Percentiles rank a stretch among this genome's conserved stretches.
phyloP scores from a whole-genome alignment of 1,139 yeast species.

The Candida sp. region DNA sequence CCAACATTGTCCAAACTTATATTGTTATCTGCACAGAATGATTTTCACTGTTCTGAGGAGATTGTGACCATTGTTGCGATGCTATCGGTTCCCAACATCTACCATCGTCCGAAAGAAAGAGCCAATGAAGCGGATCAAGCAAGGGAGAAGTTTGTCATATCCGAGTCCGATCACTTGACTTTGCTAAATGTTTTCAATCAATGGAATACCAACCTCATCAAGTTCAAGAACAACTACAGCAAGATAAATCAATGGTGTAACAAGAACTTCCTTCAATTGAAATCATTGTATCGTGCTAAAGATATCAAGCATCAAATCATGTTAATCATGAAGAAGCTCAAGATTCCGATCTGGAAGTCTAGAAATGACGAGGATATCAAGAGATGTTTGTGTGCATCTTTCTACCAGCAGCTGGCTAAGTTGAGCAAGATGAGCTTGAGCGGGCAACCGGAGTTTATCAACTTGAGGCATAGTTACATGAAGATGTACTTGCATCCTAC shows the following conservation, averaged over 20 bases:
- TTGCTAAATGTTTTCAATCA: slow-evolving; percentile 82
- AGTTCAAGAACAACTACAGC: slow-evolving; percentile 36
- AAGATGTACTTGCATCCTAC: slow-evolving; percentile 86
- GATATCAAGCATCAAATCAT: slow-evolving; percentile 77
- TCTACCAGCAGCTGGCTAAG: slow-evolving; percentile 84
- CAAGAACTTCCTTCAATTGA: slow-evolving; percentile 70
- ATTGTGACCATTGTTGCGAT: slow-evolving; percentile 83
- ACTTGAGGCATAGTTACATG: slow-evolving; percentile 73
- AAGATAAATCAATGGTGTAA: slow-evolving; percentile 71
- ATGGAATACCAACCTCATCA: slow-evolving; percentile 53
- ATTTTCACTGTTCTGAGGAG: slow-evolving; percentile 74
- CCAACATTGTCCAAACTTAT: slow-evolving; percentile 82
- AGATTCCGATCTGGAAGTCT: slow-evolving; percentile 47
- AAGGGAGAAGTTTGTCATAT: slow-evolving; percentile 77
- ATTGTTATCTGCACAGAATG: slow-evolving; percentile 53
- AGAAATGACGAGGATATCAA: slow-evolving; percentile 67
- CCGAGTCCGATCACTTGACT: slow-evolving; percentile 91
- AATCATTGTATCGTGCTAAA: slow-evolving; percentile 71
- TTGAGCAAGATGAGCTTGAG: slow-evolving; percentile 56
- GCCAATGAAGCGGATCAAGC: slow-evolving; percentile 79
- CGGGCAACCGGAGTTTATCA: slow-evolving; percentile 63
- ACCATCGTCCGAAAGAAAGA: slow-evolving; percentile 77
- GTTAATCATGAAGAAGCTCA: slow-evolving; percentile 54
- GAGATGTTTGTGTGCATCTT: slow-evolving; percentile 81
- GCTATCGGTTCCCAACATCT: slow-evolving; percentile 86